Evolutionary conservation across 2,329 filamentous ascomycete genomes (phyloP).

Genomic region (Trichoderma polysporum): DNA sequence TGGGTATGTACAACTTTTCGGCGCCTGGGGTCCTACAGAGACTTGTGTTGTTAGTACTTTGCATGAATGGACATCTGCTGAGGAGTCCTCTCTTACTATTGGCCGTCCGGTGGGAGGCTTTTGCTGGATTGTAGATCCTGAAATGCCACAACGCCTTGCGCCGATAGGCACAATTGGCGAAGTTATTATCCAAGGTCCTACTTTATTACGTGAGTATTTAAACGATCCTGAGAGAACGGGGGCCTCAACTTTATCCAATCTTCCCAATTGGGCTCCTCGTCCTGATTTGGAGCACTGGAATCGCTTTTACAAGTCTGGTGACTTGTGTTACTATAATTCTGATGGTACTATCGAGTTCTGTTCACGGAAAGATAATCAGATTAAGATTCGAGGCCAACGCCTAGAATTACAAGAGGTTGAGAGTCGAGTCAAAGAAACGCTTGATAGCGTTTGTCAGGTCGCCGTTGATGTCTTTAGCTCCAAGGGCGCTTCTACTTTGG

Average conservation of each 20-base stretch:
- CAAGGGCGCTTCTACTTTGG: neutral
- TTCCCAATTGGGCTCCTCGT: conserved; percentile 33
- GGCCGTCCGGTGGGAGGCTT: neutral
- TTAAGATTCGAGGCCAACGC: conserved; percentile 1
- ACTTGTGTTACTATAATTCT: conserved; percentile 42
- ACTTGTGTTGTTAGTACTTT: neutral
- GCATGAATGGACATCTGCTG: neutral
- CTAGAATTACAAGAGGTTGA: neutral
- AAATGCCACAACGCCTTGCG: neutral
- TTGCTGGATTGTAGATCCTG: conserved; percentile 10
- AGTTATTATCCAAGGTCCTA: neutral
- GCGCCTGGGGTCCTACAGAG: conserved; percentile 24
- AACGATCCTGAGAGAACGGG: neutral
- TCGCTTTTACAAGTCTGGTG: conserved; percentile 45
- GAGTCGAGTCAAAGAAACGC: neutral
- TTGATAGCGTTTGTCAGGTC: neutral
- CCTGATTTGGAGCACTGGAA: neutral
- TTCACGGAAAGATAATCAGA: neutral
- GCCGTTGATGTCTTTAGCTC: neutral
- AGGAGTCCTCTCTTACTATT: neutral
- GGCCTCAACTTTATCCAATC: neutral
- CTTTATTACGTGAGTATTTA: neutral
- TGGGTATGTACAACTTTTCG: conserved; percentile 14
- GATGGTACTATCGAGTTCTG: conserved; percentile 7
- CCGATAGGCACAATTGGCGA: neutral